Conservation (phyloP, 1,139 yeast species). For the Magnusiomyces starmeri region DNA sequence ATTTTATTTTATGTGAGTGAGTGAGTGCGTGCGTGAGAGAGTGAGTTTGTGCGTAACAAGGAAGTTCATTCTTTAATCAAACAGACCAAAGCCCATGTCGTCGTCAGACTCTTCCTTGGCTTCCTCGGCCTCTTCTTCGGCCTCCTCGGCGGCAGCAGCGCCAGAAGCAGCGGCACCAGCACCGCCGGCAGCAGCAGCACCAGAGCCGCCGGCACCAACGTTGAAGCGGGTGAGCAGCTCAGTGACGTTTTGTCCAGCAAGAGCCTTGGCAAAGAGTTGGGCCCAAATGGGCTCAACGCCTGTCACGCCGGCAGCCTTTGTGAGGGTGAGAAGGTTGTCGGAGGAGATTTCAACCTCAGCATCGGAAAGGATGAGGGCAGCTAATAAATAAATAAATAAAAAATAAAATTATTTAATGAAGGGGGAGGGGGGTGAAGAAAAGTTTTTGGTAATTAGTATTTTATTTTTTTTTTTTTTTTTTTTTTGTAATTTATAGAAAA, state of each 20-base stretch:
- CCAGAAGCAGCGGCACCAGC: conserved; percentile 55
- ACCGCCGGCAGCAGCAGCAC: conserved; percentile 39
- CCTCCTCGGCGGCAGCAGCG: conserved; percentile 61
- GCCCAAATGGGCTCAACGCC: conserved; percentile 47
- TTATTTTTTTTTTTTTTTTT: background rate
- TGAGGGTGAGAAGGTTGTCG: conserved; percentile 79
- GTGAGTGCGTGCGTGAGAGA: no score
- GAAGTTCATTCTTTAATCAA: conserved; percentile 29
- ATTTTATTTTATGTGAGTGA: no score
- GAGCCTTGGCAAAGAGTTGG: conserved; percentile 84
- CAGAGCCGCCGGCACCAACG: conserved; percentile 83
- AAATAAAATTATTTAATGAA: background rate
- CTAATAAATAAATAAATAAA: no score
- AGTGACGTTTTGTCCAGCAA: conserved; percentile 48
- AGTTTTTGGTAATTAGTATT: background rate
- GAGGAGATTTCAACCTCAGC: conserved; percentile 92
- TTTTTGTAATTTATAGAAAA: background rate
- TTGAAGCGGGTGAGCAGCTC: conserved; percentile 68
- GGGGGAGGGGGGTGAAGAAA: no score
- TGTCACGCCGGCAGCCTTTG: conserved; percentile 84
- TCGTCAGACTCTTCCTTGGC: conserved; percentile 31
- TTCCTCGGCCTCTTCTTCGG: conserved; percentile 28
- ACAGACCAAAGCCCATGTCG: conserved; percentile 37
- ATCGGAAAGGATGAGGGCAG: conserved; percentile 97
- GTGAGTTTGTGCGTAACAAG: no score